phyloP scores from a whole-genome alignment of 1,284 basidiomycete genomes.

The Ustilago cynodontis region DNA sequence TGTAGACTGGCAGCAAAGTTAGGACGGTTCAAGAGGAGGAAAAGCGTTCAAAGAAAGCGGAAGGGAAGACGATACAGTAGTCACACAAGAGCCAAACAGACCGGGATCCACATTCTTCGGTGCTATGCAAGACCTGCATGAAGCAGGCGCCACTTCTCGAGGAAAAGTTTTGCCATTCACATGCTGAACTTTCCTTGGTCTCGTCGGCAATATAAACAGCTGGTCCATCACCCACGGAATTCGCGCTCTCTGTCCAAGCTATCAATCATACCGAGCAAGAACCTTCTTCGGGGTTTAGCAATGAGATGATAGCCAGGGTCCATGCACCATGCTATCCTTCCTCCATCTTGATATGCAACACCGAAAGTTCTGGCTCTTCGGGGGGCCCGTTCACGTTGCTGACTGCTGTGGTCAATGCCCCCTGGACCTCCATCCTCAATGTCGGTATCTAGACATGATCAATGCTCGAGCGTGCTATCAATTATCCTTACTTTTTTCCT shows the following conservation, averaged over 20 bases:
- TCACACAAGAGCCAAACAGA: background rate
- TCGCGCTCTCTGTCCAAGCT: background rate
- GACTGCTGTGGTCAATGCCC: background rate
- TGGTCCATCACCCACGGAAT: background rate
- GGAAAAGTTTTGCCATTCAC: conserved; percentile 2
- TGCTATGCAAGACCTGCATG: background rate
- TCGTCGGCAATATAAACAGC: conserved; percentile 1
- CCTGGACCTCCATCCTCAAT: background rate
- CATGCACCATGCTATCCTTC: background rate
- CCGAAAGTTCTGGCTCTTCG: background rate
- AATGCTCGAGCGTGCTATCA: background rate
- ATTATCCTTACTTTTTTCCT: too few species aligned
- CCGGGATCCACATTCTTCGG: background rate
- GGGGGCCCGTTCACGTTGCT: background rate
- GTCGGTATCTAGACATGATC: background rate
- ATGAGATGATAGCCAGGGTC: background rate
- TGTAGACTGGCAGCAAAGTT: too few species aligned
- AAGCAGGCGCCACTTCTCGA: background rate
- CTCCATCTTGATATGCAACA: background rate
- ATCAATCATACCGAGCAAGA: background rate
- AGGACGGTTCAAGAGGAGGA: too few species aligned
- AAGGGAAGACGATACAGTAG: background rate
- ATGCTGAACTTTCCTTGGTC: background rate
- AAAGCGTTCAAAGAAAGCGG: background rate
- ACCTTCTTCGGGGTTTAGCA: conserved; percentile 2